A percentile compares a stretch with the other conserved stretches of the same genome.
Evolutionary conservation across 805 yeast species (phyloP).

Genomic region (Blastobotrys mokoenaii): DNA sequence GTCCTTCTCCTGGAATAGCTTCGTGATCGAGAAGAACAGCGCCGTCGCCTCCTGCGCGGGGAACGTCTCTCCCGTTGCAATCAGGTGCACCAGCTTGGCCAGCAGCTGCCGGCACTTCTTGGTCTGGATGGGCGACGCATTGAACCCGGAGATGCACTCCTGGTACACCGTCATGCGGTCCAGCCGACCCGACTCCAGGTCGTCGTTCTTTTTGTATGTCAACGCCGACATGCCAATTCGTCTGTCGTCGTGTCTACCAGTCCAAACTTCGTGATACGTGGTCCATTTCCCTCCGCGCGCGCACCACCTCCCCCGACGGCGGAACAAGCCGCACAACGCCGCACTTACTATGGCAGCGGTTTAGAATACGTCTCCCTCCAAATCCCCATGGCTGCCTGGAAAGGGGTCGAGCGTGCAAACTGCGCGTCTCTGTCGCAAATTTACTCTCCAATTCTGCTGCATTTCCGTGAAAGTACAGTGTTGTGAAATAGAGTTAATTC

Average conservation of each 20-base stretch:
- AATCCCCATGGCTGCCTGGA: too few relatives aligned
- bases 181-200: conserved; percentile 60
- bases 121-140: conserved; percentile 82
- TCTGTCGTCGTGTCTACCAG: not conserved
- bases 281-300: too few relatives aligned
- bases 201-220: conserved; percentile 78
- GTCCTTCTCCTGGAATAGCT: conserved; percentile 88
- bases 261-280: too few relatives aligned
- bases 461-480: too few relatives aligned
- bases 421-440: too few relatives aligned
- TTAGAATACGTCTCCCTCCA: too few relatives aligned
- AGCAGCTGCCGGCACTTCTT: conserved; percentile 76
- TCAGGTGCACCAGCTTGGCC: conserved; percentile 72
- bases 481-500: too few relatives aligned
- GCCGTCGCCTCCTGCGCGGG: conserved; percentile 86
- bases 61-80: conserved; percentile 81
- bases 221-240: conserved; percentile 21
- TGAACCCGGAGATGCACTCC: conserved; percentile 87
- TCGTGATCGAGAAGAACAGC: conserved; percentile 86
- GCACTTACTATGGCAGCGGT: too few relatives aligned
- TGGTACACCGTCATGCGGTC: conserved; percentile 97
- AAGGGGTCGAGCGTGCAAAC: too few relatives aligned
- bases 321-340: too few relatives aligned
- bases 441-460: too few relatives aligned
- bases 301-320: too few relatives aligned